These are phyloP conservation scores for Fusarium irregulare DNA, from an alignment of 2,329 filamentous ascomycete species.

Conservation along the genomic window DNA sequence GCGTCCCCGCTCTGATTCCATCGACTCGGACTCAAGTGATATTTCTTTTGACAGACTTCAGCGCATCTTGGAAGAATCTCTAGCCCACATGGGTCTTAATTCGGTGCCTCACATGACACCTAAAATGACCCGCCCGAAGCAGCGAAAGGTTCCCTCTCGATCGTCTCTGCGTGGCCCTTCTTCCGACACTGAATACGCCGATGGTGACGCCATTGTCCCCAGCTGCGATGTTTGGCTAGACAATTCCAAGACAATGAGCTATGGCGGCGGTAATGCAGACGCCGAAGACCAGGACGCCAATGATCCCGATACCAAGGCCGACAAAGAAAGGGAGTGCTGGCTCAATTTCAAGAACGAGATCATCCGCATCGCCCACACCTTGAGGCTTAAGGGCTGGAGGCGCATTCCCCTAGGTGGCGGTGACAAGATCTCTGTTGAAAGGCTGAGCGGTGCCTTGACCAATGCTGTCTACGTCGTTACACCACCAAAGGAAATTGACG, in stretches of 20 bases:
- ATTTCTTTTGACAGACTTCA: slow-evolving; percentile 84
- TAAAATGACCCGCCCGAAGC: slow-evolving; percentile 57
- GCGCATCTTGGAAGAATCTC: slow-evolving; percentile 77
- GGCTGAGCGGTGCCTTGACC: slow-evolving; percentile 90
- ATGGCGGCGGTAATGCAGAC: slow-evolving; percentile 63
- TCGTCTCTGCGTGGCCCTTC: slow-evolving; percentile 64
- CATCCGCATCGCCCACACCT: slow-evolving; percentile 86
- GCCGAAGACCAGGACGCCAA: slow-evolving; percentile 53
- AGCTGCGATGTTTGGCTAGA: slow-evolving; percentile 86
- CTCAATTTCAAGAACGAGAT: slow-evolving; percentile 91
- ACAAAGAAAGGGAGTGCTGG: slow-evolving; percentile 83
- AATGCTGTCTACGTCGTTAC: slow-evolving; percentile 97
- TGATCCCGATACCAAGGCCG: slow-evolving; percentile 56
- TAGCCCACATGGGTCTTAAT: slow-evolving; percentile 65
- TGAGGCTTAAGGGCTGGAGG: slow-evolving; percentile 92
- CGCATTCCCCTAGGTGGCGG: slow-evolving; percentile 79
- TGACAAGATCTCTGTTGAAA: slow-evolving; percentile 75
- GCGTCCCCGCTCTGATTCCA: slow-evolving; percentile 62
- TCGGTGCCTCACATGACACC: slow-evolving; percentile 58
- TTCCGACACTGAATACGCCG: slow-evolving; percentile 86
- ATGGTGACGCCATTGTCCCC: slow-evolving; percentile 85
- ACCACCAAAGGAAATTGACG: slow-evolving; percentile 73
- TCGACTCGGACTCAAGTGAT: slow-evolving; percentile 74
- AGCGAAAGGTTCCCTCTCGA: slow-evolving; percentile 47
- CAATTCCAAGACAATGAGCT: slow-evolving; percentile 88